Percentiles rank a stretch among this genome's conserved stretches.
These are phyloP conservation scores for Fragaria ananassa DNA, from an alignment of 306 rosid genomes.

Conservation along the genomic window DNA sequence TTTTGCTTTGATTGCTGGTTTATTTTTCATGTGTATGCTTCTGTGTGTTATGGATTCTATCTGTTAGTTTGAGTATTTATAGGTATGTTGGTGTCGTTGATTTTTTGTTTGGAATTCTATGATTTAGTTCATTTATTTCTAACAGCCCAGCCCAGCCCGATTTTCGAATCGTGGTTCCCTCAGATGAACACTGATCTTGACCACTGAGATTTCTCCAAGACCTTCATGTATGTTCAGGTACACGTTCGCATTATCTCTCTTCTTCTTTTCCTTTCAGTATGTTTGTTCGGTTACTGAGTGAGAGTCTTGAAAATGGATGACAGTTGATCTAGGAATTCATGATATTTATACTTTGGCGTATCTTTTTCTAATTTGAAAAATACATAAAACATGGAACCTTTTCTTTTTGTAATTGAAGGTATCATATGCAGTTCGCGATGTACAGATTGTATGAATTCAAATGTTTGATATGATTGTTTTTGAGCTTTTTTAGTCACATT, in stretches of 20 bases:
- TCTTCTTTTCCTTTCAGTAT: background rate
- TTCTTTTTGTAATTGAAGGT: background rate
- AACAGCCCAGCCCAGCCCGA: background rate
- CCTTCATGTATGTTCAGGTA: conserved; percentile 21
- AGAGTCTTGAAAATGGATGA: background rate
- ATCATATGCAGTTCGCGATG: background rate
- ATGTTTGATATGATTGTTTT: background rate
- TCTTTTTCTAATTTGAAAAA: background rate
- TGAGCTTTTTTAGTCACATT: background rate
- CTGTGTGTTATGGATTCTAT: background rate
- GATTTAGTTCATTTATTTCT: background rate
- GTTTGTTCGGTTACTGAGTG: background rate
- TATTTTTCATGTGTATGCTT: background rate
- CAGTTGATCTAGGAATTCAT: background rate
- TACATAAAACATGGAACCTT: background rate
- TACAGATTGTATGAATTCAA: background rate
- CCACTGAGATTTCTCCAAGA: background rate
- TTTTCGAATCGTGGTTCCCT: background rate
- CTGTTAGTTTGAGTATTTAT: no score
- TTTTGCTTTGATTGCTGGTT: background rate
- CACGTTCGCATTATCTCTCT: background rate
- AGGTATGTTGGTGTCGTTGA: background rate
- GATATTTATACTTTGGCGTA: background rate
- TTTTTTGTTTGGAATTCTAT: background rate
- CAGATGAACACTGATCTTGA: background rate